Evolutionary conservation across 352 stramenopile genomes (phyloP).

Genomic region (Porosira glacialis): DNA sequence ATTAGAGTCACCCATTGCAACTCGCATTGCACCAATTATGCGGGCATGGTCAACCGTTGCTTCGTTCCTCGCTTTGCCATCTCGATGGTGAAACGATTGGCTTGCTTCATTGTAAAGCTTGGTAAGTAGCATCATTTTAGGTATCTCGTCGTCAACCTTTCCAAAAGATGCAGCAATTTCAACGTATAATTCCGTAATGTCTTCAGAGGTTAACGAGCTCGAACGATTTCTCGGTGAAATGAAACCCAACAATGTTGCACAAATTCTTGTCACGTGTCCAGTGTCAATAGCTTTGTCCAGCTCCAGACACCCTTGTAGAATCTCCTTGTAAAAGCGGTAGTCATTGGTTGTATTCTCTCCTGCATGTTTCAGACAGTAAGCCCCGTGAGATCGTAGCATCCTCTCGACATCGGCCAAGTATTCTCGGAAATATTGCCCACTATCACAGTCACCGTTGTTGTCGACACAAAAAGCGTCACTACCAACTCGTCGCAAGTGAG

Average conservation of each 20-base stretch:
- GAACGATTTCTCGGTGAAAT: too few relatives aligned
- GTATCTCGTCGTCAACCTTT: slow-evolving; percentile 19
- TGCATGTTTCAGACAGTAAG: slow-evolving; percentile 24
- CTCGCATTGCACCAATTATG: slow-evolving; percentile 44
- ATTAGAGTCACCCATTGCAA: slow-evolving; percentile 31
- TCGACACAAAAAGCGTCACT: neutral
- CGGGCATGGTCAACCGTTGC: slow-evolving; percentile 34
- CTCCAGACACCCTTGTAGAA: slow-evolving; percentile 31
- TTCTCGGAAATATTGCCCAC: slow-evolving; percentile 25
- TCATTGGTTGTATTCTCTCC: slow-evolving; percentile 16
- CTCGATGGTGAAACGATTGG: slow-evolving; percentile 50
- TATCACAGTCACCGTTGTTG: too few relatives aligned
- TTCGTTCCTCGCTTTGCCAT: slow-evolving; percentile 20
- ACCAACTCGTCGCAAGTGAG: slow-evolving; percentile 36
- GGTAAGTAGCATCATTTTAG: slow-evolving; percentile 41
- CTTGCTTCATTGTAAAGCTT: slow-evolving; percentile 41
- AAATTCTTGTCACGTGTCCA: slow-evolving; percentile 45
- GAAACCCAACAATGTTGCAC: too few relatives aligned
- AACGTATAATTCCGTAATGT: slow-evolving; percentile 47
- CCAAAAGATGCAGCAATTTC: slow-evolving; percentile 27
- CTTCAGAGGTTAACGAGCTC: too few relatives aligned
- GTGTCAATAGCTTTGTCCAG: slow-evolving; percentile 27
- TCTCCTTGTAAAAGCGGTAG: slow-evolving; percentile 36
- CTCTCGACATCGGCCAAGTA: slow-evolving; percentile 38
- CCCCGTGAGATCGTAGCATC: slow-evolving; percentile 37